Evolutionary conservation across 2,329 filamentous ascomycete genomes (phyloP).

Genomic region (Fusarium longipes): DNA sequence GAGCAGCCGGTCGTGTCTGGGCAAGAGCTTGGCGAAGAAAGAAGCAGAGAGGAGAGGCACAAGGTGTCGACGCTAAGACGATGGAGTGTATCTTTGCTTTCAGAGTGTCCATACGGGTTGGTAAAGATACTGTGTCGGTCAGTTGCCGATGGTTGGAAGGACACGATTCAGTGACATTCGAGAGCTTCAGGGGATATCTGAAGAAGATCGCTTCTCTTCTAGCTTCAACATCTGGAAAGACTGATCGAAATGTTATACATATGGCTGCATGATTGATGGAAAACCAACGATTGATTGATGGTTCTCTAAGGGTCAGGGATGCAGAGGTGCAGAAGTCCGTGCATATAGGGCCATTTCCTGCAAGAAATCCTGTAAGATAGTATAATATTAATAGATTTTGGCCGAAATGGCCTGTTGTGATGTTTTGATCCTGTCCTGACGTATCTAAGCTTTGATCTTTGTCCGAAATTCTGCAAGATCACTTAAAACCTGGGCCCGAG

Average conservation of each 20-base stretch:
- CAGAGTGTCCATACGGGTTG: conserved; percentile 61
- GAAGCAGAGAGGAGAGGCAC: conserved; percentile 56
- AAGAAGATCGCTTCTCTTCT: conserved; percentile 56
- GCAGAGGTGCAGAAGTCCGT: not conserved
- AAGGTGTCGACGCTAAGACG: conserved; percentile 30
- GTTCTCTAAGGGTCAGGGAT: too few relatives aligned
- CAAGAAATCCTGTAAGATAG: not conserved
- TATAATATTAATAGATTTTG: not conserved
- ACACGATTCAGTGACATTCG: conserved; percentile 77
- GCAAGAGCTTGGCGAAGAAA: conserved; percentile 76
- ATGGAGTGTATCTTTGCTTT: conserved; percentile 66
- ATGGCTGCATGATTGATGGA: too few relatives aligned
- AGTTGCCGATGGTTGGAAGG: conserved; percentile 76
- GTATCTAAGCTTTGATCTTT: conserved; percentile 27
- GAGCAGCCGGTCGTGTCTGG: conserved; percentile 80
- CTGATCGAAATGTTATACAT: too few relatives aligned
- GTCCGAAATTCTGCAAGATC: conserved; percentile 49
- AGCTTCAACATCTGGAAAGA: too few relatives aligned
- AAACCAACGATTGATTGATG: too few relatives aligned
- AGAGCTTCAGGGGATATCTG: conserved; percentile 88
- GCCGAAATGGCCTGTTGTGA: not conserved
- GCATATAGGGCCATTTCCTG: too few relatives aligned
- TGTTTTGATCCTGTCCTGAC: too few relatives aligned
- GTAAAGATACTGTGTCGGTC: conserved; percentile 58
- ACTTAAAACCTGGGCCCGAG: conserved; percentile 53